Conservation (phyloP, 2,329 filamentous ascomycete species). For the Scytalidium lignicola region DNA sequence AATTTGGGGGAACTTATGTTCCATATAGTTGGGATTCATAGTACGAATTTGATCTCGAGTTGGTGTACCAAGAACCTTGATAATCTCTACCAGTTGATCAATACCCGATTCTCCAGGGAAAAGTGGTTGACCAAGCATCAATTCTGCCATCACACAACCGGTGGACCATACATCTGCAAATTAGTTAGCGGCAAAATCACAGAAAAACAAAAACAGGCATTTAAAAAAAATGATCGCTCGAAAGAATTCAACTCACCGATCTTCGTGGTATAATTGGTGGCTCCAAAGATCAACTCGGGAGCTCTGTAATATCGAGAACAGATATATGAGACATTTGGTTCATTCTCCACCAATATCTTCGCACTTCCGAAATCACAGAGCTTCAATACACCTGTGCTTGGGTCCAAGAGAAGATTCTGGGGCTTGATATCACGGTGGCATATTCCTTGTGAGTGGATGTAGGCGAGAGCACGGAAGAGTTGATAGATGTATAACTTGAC, state of each 20-base stretch:
- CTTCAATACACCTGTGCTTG: conserved; percentile 85
- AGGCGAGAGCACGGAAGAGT: conserved; percentile 94
- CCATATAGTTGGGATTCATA: conserved; percentile 99
- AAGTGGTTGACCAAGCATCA: conserved; percentile 96
- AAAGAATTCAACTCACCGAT: conserved; percentile 66
- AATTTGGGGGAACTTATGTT: conserved; percentile 99
- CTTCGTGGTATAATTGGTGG: conserved; percentile 99
- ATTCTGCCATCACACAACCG: conserved; percentile 97
- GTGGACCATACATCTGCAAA: conserved; percentile 93
- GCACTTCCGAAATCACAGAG: conserved; percentile 98
- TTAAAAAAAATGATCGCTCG: conserved; percentile 1
- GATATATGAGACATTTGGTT: conserved; percentile 99
- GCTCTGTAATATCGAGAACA: conserved; percentile 98
- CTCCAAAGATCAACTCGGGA: conserved; percentile 95
- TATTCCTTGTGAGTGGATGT: conserved; percentile 98
- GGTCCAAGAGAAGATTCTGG: conserved; percentile 92
- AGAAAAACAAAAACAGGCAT: no score
- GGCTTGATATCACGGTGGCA: conserved; percentile 99
- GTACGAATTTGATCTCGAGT: conserved; percentile 97
- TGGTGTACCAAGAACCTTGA: conserved; percentile 95
- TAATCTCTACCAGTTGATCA: conserved; percentile 97
- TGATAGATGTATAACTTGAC: conserved; percentile 99
- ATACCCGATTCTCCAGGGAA: conserved; percentile 99
- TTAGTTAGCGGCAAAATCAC: conserved; percentile 16
- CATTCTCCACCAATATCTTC: conserved; percentile 97